A percentile compares a stretch with the other conserved stretches of the same genome.
phyloP scores from a whole-genome alignment of 2,329 filamentous ascomycete species.

The Huntiella moniliformis region DNA sequence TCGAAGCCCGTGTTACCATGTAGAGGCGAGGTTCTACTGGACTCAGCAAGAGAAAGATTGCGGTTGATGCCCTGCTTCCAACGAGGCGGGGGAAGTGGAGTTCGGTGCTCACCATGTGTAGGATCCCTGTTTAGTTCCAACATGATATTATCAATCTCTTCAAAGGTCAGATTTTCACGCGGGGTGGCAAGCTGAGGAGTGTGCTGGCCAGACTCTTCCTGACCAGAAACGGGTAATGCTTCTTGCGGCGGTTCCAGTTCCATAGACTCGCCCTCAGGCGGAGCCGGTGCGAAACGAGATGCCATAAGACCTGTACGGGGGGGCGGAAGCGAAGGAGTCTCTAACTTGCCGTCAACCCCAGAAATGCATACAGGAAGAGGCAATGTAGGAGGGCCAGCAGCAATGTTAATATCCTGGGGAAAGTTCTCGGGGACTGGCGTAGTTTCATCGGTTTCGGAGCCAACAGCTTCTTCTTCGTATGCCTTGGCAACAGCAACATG shows the following conservation, averaged over 20 bases:
- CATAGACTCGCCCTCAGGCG: conserved; percentile 16
- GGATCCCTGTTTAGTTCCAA: conserved; percentile 62
- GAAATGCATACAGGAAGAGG: conserved; percentile 12
- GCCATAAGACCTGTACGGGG: conserved; percentile 18
- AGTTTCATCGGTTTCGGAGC: conserved; percentile 5
- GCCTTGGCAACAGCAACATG: background rate
- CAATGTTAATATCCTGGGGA: conserved; percentile 10
- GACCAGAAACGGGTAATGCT: conserved; percentile 12
- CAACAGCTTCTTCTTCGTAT: background rate
- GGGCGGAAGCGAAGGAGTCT: conserved; percentile 13
- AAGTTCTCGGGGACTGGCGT: conserved; percentile 12
- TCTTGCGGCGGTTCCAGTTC: conserved; percentile 17
- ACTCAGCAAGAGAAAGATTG: conserved; percentile 20
- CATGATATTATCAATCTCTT: conserved; percentile 90
- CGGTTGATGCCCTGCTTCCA: conserved; percentile 28
- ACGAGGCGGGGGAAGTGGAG: conserved; percentile 22
- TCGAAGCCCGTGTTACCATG: background rate
- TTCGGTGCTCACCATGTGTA: conserved; percentile 54
- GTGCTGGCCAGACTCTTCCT: conserved; percentile 14
- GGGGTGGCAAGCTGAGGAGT: conserved; percentile 15
- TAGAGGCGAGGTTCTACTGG: conserved; percentile 12
- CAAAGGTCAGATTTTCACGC: conserved; percentile 35
- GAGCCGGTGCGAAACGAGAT: conserved; percentile 29
- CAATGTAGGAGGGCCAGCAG: conserved; percentile 9
- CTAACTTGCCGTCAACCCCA: conserved; percentile 12